Evolutionary conservation across 495 filamentous ascomycete species (phyloP).

Genomic region (Hypoxylon crocopeplum): DNA sequence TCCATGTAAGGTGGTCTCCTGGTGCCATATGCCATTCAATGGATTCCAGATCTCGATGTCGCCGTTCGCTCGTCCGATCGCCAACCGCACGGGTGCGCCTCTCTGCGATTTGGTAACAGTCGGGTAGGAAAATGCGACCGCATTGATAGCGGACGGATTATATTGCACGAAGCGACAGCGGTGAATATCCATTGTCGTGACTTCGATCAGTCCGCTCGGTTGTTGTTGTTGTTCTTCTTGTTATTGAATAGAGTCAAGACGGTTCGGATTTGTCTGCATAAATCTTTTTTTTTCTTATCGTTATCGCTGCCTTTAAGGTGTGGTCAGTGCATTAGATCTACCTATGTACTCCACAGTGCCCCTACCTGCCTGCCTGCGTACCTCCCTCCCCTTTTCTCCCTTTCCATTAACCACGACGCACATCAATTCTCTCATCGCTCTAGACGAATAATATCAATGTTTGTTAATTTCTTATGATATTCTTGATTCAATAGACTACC

Average conservation of each 20-base stretch:
- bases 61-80: constrained; percentile 91
- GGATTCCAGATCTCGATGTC: constrained; percentile 99
- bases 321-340: not conserved
- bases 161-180: constrained; percentile 97
- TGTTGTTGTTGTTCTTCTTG: not conserved
- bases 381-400: too few relatives aligned
- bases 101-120: constrained; percentile 66
- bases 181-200: constrained; percentile 86
- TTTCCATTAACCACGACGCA: too few relatives aligned
- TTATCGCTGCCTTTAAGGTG: too few relatives aligned
- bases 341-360: too few relatives aligned
- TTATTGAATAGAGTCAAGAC: not conserved
- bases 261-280: constrained; percentile 2
- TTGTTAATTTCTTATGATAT: too few relatives aligned
- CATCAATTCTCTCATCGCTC: too few relatives aligned
- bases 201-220: constrained; percentile 1
- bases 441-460: too few relatives aligned
- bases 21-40: constrained; percentile 80
- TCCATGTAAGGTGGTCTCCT: constrained; percentile 84
- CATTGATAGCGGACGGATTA: constrained; percentile 90
- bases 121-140: constrained; percentile 89
- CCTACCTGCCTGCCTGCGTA: too few relatives aligned
- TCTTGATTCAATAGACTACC: too few relatives aligned
- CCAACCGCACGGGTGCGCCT: constrained; percentile 68
- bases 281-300: constrained; percentile 24